Base-by-base conservation (phyloP, 805 yeast species). In the Priceomyces fermenticarens region DNA sequence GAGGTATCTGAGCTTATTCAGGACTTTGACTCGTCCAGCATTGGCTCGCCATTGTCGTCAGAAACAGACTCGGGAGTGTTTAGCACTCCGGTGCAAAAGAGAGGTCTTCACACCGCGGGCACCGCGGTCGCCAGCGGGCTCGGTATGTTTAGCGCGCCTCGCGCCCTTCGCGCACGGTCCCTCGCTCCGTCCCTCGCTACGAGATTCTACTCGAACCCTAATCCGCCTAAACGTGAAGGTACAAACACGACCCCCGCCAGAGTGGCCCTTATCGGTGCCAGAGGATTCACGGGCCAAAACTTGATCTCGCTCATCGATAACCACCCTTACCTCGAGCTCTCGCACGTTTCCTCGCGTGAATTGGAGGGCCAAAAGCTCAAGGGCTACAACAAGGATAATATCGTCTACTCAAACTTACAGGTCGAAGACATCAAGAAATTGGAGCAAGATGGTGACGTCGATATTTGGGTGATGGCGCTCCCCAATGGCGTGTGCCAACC, bases 391-490 rank as follows among this genome's bases (percentile, higher is more conserved):
- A 93, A 91, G 67, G 73, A 77, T 41, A 80, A 85, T 43, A 78
- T 91, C 41, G 74, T 77, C 39, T 93, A 93, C 67, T 87, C 87
- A 46, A 93, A 90, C 65, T 73, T 93, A 53, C 90, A 84, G 58
- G 77, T 83, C 34, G 97, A 88, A 56, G 98, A 93, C 53, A 84
- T 93, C 49, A 80, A 80, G 57, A 67, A 72, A 48, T 67, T 93
- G 47, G 99, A 91, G 65, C 30, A 81, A 48, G 70, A 80, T 36
- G 79, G 81, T 37, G 86, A 79, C 40, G 87, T 93, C 43, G 99
- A 93, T 57, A 84, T 90, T 39, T 93, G 99, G 99, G 95, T 95
- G 20, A 93, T 95, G 99, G 99, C 99, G 2, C 76, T 93, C 55
- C 99, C 99, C 48, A 93, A 93, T 62, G 97, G 97, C 36, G 97